A percentile compares a stretch with the other conserved stretches of the same genome.
Evolutionary conservation across 129 eudicot species (phyloP).

Genomic region (Flaveria ramosissima): DNA sequence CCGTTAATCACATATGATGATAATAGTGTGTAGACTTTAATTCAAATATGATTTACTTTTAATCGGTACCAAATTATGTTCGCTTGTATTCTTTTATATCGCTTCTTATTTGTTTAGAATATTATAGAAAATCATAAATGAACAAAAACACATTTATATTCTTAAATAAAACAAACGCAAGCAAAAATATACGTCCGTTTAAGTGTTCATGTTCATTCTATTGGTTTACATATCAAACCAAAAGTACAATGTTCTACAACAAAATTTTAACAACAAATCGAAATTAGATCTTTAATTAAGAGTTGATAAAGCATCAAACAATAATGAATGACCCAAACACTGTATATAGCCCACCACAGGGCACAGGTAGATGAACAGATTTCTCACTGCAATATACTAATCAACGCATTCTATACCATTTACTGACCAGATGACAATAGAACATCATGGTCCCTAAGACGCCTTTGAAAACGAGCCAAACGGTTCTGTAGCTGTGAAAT

Average conservation of each 20-base stretch:
- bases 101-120: no score
- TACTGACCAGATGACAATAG: slow-evolving; percentile 67
- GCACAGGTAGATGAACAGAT: not conserved
- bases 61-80: no score
- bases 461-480: slow-evolving; percentile 84
- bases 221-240: not conserved
- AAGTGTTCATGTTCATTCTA: no score
- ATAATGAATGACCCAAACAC: slow-evolving; percentile 33
- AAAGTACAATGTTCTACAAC: not conserved
- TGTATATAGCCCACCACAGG: slow-evolving; percentile 19
- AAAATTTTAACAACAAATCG: not conserved
- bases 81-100: no score
- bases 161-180: no score
- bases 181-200: no score
- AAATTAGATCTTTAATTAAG: slow-evolving; percentile 10
- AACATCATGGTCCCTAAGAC: slow-evolving; percentile 90
- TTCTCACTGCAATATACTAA: slow-evolving; percentile 1
- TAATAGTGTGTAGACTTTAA: no score
- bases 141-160: no score
- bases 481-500: slow-evolving; percentile 79
- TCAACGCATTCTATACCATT: slow-evolving; percentile 17
- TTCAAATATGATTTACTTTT: no score
- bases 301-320: slow-evolving; percentile 33
- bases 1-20: no score
- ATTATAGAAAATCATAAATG: no score